phyloP scores from a whole-genome alignment of 148 eudicot genomes.

The Mesembryanthemum crystallinum region DNA sequence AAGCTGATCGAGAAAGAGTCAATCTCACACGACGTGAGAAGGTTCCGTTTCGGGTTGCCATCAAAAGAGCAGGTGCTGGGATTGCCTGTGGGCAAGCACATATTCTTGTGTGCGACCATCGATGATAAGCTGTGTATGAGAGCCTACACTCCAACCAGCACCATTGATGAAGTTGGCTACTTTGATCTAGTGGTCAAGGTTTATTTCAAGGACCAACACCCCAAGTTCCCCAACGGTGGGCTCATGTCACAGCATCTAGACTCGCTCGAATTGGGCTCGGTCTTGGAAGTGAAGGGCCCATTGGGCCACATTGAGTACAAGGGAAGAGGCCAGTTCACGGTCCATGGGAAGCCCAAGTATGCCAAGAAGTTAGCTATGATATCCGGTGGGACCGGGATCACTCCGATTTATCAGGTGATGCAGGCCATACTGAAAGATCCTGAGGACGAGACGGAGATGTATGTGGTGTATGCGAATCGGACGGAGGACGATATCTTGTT shows the following conservation, averaged over 20 bases:
- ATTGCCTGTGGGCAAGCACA: constrained; percentile 80
- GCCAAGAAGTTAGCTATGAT: constrained; percentile 80
- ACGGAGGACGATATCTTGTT: constrained; percentile 80
- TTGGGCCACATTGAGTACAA: constrained; percentile 83
- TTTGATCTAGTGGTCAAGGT: constrained; percentile 79
- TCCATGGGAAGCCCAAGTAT: constrained; percentile 64
- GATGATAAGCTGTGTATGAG: constrained; percentile 85
- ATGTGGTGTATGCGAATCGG: constrained; percentile 77
- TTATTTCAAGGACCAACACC: constrained; percentile 60
- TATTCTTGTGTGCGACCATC: constrained; percentile 59
- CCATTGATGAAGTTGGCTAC: constrained; percentile 58
- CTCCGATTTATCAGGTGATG: constrained; percentile 87
- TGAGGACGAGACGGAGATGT: constrained; percentile 80
- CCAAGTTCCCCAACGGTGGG: constrained; percentile 79
- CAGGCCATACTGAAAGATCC: constrained; percentile 75
- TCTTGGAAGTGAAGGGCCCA: constrained; percentile 79
- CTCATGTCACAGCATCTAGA: constrained; percentile 74
- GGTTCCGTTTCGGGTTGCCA: constrained; percentile 64
- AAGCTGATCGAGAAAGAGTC: constrained; percentile 60
- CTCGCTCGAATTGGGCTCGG: constrained; percentile 46
- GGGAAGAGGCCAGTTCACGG: constrained; percentile 64
- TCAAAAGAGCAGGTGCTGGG: constrained; percentile 67
- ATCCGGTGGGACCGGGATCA: constrained; percentile 91
- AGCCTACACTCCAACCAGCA: constrained; percentile 83
- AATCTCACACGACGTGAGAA: constrained; percentile 72